Conservation (phyloP, 371 early-diverging fungal species). For the Mucor sp. region DNA sequence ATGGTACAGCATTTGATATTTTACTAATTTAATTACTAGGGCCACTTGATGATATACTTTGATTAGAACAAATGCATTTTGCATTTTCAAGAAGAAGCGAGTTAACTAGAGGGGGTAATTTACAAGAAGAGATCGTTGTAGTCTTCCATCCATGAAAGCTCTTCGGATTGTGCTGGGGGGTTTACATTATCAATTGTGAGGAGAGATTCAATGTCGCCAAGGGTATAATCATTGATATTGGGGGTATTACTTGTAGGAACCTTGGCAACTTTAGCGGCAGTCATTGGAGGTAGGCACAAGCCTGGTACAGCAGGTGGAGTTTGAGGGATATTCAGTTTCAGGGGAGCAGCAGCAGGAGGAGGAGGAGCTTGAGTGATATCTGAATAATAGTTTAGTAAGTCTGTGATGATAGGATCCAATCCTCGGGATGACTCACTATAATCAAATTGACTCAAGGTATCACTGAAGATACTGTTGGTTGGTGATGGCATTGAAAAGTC, state of each 20-base stretch:
- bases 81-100: no score
- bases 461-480: not conserved
- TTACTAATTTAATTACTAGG: no score
- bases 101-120: not conserved
- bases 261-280: conserved; percentile 6
- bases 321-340: not conserved
- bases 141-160: conserved; percentile 1
- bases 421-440: not conserved
- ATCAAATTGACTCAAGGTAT: not conserved
- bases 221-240: not conserved
- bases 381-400: conserved; percentile 9
- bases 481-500: not conserved
- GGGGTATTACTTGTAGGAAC: not conserved
- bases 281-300: conserved; percentile 4
- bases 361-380: conserved; percentile 2
- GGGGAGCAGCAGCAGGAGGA: not conserved
- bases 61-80: no score
- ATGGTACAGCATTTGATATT: no score
- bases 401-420: conserved; percentile 2
- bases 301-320: not conserved
- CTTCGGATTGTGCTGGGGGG: not conserved
- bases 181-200: not conserved
- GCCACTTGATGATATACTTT: no score
- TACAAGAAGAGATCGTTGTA: not conserved
- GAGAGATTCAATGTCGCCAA: conserved; percentile 6